Base-by-base conservation (phyloP, 371 early-diverging fungal species). In the Dinochytrium kinnereticum region DNA sequence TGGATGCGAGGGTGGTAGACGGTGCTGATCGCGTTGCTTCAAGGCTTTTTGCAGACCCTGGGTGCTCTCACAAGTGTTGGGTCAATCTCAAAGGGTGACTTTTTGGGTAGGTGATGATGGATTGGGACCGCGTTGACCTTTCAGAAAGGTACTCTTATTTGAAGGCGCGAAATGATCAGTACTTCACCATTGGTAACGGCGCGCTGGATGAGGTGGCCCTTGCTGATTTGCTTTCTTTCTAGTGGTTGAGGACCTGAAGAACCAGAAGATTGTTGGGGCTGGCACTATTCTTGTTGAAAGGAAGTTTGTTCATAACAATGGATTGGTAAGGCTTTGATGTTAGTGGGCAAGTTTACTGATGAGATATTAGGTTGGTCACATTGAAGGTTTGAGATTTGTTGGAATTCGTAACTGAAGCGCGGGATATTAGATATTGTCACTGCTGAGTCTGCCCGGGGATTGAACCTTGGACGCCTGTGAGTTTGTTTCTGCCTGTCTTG, bases 241-340 rank as follows among this genome's bases (percentile, higher is more conserved):
- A 57, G 95, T 96, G 17, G 94, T 97, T 65, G 91, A 91, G 64
- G 94, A 96, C 59, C 88, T 90, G 28, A 81, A 78, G 28, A 76
- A 88, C 36, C 34, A 72, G 34, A 74, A 81, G 34, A 90, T 99
- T 44, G 94, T 95, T 36, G 99, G 94, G 1, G 91, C 94, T n/a
- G 99, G 98, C 38, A 96, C 98, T 19, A 83, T 99, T 64, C 80
- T 99, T 37, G 90, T 96, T 36, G 99, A 99, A 82, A 91, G 94
- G 73, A 99, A 99, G 87, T 97, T 99, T 77, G 89, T 98, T 34
- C 92, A 94, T 69, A 83, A 87, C 71, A 92, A 92, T 74, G 98
- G 96, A 17, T 81, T 91, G 59, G 95, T 96, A 75, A 85, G 85
- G 17, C 10, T 10, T 44, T 53, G 44, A 28, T 33, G 30, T 39